Evolutionary conservation across 148 eudicot genomes (phyloP), one percentile per base, ranked within the genome.

Genomic region (Hydrangea macrophylla): DNA sequence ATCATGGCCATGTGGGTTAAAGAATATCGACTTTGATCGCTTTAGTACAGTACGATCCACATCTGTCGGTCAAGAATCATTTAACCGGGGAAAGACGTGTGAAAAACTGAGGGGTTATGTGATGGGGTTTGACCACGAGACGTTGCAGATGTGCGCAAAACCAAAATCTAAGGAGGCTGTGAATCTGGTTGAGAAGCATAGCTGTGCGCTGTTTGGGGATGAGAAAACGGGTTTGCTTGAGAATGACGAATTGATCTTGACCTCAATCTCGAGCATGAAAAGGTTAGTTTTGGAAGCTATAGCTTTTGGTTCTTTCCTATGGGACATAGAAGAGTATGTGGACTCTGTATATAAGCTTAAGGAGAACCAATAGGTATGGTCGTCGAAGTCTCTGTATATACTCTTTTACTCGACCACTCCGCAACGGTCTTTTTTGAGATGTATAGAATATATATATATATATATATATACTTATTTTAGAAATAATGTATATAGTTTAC

Each of bases 301-400:
- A 48, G 96, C 96, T 37, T 86, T 94, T 58, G 98, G 98, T 25
- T 79, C 88, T n/a, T 94, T 88, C 58, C 81, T 93, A 18, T 90
- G 96, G 96, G 96, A 93, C 22, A 70, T 88, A 6, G 98, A 94
- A 63, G 83, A 81, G 22, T 78, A 61, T 66, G 88, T 90, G 65
- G 72, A 67, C 25, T 27, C 55, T 59, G 79, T 81, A 40, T 86
- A 86, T 77, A 81, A 73, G 76, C 90, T 90, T 27, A 68, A 78
- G 66, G 86, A 84, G 62, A 73, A 68, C 63, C 80, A 53, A 77
- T 13, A 57, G 44, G 22, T 54, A 12, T 7, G 39, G 64, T 45
- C 31, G 18, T 42, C 3, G 44, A 17, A 5, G n/a, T 59, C 23
- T 60, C 51, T 75, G 28, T 59, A 60, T 54, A 57, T 65, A 60